Base-by-base conservation (phyloP, 2,329 filamentous ascomycete species). In the Fusarium nurragi region DNA sequence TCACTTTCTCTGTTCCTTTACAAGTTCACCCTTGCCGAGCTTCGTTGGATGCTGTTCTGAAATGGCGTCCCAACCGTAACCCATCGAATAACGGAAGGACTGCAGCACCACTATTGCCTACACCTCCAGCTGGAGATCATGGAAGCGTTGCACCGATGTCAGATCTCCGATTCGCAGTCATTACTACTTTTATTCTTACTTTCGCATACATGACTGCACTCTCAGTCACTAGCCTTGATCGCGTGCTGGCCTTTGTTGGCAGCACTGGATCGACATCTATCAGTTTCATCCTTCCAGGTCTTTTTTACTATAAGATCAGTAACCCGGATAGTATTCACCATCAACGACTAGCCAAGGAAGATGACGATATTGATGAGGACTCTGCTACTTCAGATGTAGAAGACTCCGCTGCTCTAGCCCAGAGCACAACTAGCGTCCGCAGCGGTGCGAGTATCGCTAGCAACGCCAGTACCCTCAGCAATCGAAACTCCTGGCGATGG, bases 221-320 rank as follows among this genome's bases (percentile, higher is more conserved):
- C 80, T 96, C 92, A 0, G 94, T 99, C 4, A 91, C 88, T 19
- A 95, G 90, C 13, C 84, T 99, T 4, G 94, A 97, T 74, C 90
- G 92, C 43, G 94, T 99, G 1, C 84, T 99, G 0, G 94, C 95
- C 0, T 99, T 97, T 70, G 95, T 99, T 12, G 95, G 95, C 34
- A 93, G 90, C 70, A 99, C 95, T 0, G 95, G 95, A 50, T 94
- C 90, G 48, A 99, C 95, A 0, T 93, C 92, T 61, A 99, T 99
- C 71, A 97, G 92, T 62, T 99, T 99, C 76, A 98, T 99, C 67
- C 84, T 99, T 1, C 95, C 95, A 0, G 95, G 95, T 0, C 79
- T 99, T 5, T 99, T 99, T 77, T 99, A 98, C 78, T 99, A 98
- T 80, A 98, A 98, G 78, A 98, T 99, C 60, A 96, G 93, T 13